These are phyloP conservation scores for Cercospora janseana DNA, from an alignment of 2,329 filamentous ascomycete genomes.

Conservation along the genomic window DNA sequence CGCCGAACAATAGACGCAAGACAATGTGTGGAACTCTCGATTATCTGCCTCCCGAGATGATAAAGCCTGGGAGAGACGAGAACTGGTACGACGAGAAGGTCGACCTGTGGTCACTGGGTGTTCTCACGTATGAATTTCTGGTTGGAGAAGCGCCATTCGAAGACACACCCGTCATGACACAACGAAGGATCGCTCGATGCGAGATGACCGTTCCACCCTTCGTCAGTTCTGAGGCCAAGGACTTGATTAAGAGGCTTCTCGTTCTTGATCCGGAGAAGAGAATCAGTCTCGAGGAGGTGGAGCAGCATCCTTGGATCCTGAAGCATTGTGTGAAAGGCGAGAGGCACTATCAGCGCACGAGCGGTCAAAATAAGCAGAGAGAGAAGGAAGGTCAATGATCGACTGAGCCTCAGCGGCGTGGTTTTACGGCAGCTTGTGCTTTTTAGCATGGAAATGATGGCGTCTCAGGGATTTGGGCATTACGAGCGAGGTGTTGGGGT, in stretches of 20 bases:
- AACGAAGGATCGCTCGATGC: constrained; percentile 78
- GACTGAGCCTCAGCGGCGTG: neutral
- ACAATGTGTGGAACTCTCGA: constrained; percentile 98
- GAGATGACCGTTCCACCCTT: constrained; percentile 93
- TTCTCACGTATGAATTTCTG: constrained; percentile 93
- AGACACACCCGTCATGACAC: constrained; percentile 91
- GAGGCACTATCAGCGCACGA: constrained; percentile 45
- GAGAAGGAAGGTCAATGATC: constrained; percentile 22
- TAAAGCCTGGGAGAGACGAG: constrained; percentile 72
- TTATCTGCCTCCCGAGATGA: constrained; percentile 97
- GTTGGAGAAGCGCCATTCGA: constrained; percentile 97
- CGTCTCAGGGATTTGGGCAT: constrained; percentile 1
- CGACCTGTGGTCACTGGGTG: constrained; percentile 92
- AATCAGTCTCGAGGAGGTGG: constrained; percentile 83
- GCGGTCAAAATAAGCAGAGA: constrained; percentile 34
- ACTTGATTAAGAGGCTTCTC: constrained; percentile 86
- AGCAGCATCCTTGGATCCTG: constrained; percentile 91
- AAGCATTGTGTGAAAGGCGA: constrained; percentile 76
- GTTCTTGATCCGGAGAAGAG: constrained; percentile 92
- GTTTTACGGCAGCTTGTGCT: neutral
- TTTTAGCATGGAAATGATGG: constrained; percentile 7
- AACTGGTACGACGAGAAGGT: constrained; percentile 95
- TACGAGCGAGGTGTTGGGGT: constrained; percentile 3
- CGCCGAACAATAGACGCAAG: constrained; percentile 86
- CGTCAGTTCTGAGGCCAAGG: constrained; percentile 83